Evolutionary conservation across 768 basidiomycete species (phyloP).

Genomic region (Tephrocybe rancida): DNA sequence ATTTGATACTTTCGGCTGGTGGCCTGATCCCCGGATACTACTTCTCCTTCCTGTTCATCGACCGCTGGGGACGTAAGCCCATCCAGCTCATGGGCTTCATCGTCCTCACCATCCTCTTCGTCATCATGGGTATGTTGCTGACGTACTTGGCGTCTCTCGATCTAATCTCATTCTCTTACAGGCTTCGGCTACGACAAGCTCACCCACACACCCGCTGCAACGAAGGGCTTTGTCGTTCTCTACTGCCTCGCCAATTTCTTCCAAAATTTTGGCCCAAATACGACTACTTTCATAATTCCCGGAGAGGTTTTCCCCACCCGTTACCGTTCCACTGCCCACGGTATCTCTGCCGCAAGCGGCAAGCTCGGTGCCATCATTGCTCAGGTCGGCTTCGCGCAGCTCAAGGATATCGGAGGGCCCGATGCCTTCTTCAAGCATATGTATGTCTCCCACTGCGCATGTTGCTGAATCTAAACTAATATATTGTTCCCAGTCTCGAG

Average conservation of each 20-base stretch:
- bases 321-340: constrained; percentile 83
- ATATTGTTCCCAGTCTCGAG: constrained; percentile 52
- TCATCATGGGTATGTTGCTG: constrained; percentile 60
- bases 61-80: constrained; percentile 78
- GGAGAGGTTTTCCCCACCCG: constrained; percentile 88
- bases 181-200: constrained; percentile 71
- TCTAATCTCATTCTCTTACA: constrained; percentile 22
- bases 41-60: constrained; percentile 62
- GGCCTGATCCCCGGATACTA: constrained; percentile 86
- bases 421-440: constrained; percentile 68
- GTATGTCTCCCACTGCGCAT: constrained; percentile 33
- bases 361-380: constrained; percentile 84
- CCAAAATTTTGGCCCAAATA: constrained; percentile 87
- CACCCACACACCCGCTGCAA: constrained; percentile 39
- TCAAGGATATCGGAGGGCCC: constrained; percentile 68
- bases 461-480: constrained; percentile 1
- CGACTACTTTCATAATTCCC: constrained; percentile 79
- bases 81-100: constrained; percentile 80
- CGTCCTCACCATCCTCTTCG: constrained; percentile 54
- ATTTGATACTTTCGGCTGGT: constrained; percentile 71
- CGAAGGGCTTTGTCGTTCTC: constrained; percentile 74
- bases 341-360: constrained; percentile 81
- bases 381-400: constrained; percentile 71
- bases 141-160: neutral
- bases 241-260: constrained; percentile 90